These are phyloP conservation scores for Vitis labrusca DNA, from an alignment of 164 flowering plant species.

Conservation along the genomic window DNA sequence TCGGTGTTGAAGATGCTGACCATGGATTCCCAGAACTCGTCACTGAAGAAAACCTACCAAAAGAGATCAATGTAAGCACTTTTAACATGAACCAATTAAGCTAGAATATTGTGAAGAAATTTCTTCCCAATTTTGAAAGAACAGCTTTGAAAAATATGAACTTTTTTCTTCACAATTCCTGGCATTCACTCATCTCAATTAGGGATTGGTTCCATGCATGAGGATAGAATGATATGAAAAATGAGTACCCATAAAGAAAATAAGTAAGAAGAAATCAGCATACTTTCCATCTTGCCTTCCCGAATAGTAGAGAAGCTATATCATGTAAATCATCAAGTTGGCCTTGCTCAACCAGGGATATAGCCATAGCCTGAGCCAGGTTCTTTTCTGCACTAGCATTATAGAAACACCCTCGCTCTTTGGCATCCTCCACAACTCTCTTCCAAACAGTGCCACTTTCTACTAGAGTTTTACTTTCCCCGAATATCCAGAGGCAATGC, in stretches of 20 bases:
- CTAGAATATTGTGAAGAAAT: too few relatives aligned
- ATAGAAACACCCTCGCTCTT: neutral
- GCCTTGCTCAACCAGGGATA: slow-evolving; percentile 8
- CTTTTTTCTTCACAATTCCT: too few relatives aligned
- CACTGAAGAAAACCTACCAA: neutral
- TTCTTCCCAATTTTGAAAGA: too few relatives aligned
- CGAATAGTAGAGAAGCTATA: slow-evolving; percentile 9
- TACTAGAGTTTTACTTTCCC: slow-evolving; percentile 29
- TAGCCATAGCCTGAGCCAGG: slow-evolving; percentile 1
- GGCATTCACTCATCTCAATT: neutral
- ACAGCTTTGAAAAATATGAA: too few relatives aligned
- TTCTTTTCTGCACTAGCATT: slow-evolving; percentile 3
- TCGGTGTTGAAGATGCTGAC: neutral
- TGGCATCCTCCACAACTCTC: neutral
- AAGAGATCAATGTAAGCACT: neutral
- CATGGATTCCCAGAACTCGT: neutral
- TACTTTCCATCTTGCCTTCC: slow-evolving; percentile 22
- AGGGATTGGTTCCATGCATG: neutral
- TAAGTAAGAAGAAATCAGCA: neutral
- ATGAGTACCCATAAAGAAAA: neutral
- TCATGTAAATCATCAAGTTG: slow-evolving; percentile 14
- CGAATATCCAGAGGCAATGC: slow-evolving; percentile 50
- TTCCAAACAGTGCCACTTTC: slow-evolving; percentile 40
- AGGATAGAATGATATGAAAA: neutral
- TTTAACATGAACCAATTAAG: too few relatives aligned